Conservation (phyloP, 805 yeast species). For the Kazachstania kunashirensis region DNA sequence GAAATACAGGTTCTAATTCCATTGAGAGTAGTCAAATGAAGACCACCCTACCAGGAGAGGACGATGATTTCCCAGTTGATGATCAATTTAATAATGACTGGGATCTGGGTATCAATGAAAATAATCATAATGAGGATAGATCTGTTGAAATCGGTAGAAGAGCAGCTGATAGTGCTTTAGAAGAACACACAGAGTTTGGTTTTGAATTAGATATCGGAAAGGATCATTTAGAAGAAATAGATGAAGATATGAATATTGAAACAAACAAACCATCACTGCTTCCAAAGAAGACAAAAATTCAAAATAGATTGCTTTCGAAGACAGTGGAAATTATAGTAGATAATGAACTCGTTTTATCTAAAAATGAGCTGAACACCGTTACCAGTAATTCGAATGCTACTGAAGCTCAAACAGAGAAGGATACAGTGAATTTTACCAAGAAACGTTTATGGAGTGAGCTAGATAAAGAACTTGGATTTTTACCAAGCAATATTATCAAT, state of each 20-base stretch:
- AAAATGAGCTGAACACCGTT: slow-evolving; percentile 19
- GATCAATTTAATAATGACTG: slow-evolving; percentile 19
- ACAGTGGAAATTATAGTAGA: slow-evolving; percentile 12
- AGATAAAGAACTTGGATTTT: slow-evolving; percentile 9
- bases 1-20: slow-evolving; percentile 4
- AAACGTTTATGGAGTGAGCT: slow-evolving; percentile 21
- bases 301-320: slow-evolving; percentile 10
- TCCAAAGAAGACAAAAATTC: slow-evolving; percentile 16
- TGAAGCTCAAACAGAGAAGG: background rate
- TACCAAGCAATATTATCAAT: slow-evolving; percentile 14
- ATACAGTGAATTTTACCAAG: slow-evolving; percentile 1
- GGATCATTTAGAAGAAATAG: slow-evolving; percentile 21
- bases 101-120: slow-evolving; percentile 23
- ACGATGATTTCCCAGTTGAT: slow-evolving; percentile 22
- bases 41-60: background rate
- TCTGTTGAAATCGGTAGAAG: slow-evolving; percentile 65
- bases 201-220: slow-evolving; percentile 42
- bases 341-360: slow-evolving; percentile 5
- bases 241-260: slow-evolving; percentile 24
- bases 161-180: slow-evolving; percentile 22
- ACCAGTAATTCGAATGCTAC: slow-evolving; percentile 4
- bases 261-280: no score
- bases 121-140: slow-evolving; percentile 17
- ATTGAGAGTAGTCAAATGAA: background rate
- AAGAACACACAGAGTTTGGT: slow-evolving; percentile 37